A percentile compares a stretch with the other conserved stretches of the same genome.
Conservation (phyloP, 1,139 yeast genomes). For the Blastobotrys buckinghamii region DNA sequence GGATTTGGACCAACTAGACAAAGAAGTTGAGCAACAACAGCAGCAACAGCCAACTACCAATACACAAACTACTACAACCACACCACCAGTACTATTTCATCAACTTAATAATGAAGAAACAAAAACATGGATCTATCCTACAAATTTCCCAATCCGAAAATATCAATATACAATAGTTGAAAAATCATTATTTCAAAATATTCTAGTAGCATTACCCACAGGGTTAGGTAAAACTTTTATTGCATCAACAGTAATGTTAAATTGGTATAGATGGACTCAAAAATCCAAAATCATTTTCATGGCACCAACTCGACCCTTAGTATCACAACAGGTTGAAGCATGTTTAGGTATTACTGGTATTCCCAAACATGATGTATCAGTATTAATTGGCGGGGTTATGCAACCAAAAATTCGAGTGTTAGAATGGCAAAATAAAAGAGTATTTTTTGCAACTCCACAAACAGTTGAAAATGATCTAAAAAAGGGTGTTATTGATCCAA, state of each 20-base stretch:
- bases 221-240: slow-evolving; percentile 97
- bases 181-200: slow-evolving; percentile 65
- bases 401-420: slow-evolving; percentile 42
- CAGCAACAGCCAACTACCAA: neutral
- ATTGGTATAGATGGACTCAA: slow-evolving; percentile 78
- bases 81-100: slow-evolving; percentile 30
- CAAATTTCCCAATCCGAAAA: slow-evolving; percentile 75
- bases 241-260: slow-evolving; percentile 90
- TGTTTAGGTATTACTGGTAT: slow-evolving; percentile 86
- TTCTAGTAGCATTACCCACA: slow-evolving; percentile 89
- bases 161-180: slow-evolving; percentile 80
- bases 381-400: slow-evolving; percentile 42
- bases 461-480: slow-evolving; percentile 87
- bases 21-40: neutral
- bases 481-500: slow-evolving; percentile 71
- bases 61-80: neutral
- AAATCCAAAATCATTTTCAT: slow-evolving; percentile 76
- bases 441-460: slow-evolving; percentile 94
- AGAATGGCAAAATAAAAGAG: slow-evolving; percentile 70
- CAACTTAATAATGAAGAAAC: slow-evolving; percentile 40
- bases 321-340: slow-evolving; percentile 96
- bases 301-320: slow-evolving; percentile 97
- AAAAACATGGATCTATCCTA: slow-evolving; percentile 67
- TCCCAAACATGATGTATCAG: slow-evolving; percentile 69
- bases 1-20: slow-evolving; percentile 4